Percentiles rank a stretch among this genome's conserved stretches.
phyloP scores from a whole-genome alignment of 345 rosid genomes.

The Ailanthus altissimus region DNA sequence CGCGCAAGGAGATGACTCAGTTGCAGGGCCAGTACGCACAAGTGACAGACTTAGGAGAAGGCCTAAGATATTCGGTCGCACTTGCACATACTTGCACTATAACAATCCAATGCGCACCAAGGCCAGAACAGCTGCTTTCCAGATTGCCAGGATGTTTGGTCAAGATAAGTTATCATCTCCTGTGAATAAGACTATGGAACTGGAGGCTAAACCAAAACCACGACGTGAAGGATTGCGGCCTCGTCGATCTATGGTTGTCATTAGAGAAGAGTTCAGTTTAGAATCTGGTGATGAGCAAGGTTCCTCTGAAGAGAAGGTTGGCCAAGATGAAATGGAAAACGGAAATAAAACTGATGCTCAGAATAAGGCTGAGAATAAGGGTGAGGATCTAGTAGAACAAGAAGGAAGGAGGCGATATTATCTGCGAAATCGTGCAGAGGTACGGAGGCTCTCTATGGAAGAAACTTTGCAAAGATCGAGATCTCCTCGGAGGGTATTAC shows the following conservation, averaged over 20 bases:
- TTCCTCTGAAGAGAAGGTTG: conserved; percentile 75
- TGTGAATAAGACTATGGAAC: conserved; percentile 52
- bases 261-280: conserved; percentile 49
- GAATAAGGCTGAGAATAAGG: conserved; percentile 62
- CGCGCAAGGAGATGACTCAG: conserved; percentile 84
- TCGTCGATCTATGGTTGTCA: conserved; percentile 64
- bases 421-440: conserved; percentile 95
- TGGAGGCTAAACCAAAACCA: conserved; percentile 62
- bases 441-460: conserved; percentile 76
- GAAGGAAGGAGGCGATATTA: conserved; percentile 97
- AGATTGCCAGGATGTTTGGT: conserved; percentile 80
- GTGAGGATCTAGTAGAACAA: conserved; percentile 65
- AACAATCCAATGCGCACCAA: conserved; percentile 58
- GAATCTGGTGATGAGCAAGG: conserved; percentile 74
- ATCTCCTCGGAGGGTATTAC: conserved; percentile 93
- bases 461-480: conserved; percentile 82
- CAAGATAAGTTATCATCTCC: conserved; percentile 62
- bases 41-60: conserved; percentile 94
- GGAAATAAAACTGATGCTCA: conserved; percentile 70
- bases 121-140: conserved; percentile 90
- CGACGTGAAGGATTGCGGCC: conserved; percentile 99
- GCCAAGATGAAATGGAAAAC: conserved; percentile 78
- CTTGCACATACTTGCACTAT: conserved; percentile 68
- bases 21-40: conserved; percentile 78
- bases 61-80: conserved; percentile 67